phyloP scores from a whole-genome alignment of 257 asterid species.

The Jasminum sambac region DNA sequence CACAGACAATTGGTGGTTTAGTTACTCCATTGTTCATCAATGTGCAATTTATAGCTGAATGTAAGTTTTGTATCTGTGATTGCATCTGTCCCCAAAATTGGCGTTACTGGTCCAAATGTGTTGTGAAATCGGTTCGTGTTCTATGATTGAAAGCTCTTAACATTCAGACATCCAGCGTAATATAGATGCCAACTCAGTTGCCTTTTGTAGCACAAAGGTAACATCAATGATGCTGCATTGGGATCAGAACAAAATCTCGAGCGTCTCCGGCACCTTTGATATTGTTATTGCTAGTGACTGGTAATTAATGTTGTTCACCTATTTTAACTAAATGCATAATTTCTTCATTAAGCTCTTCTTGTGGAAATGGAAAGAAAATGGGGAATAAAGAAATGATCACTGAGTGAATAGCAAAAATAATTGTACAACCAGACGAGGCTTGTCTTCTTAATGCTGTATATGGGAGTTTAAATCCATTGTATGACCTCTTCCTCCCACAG shows the following conservation, averaged over 20 bases:
- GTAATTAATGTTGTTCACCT: no score
- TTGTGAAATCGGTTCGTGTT: slow-evolving; percentile 19
- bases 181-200: slow-evolving; percentile 55
- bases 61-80: background rate
- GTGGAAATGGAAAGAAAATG: slow-evolving; percentile 7
- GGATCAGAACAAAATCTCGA: slow-evolving; percentile 47
- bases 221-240: slow-evolving; percentile 79
- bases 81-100: background rate
- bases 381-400: slow-evolving; percentile 5
- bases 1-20: background rate
- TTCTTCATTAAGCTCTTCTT: background rate
- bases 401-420: background rate
- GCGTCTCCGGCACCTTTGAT: slow-evolving; percentile 54
- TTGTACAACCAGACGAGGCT: background rate
- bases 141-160: slow-evolving; percentile 42
- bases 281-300: slow-evolving; percentile 90
- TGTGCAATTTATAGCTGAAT: background rate
- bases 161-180: slow-evolving; percentile 73
- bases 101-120: background rate
- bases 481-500: slow-evolving; percentile 3
- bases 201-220: slow-evolving; percentile 65
- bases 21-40: background rate
- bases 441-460: background rate
- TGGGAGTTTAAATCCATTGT: slow-evolving; percentile 11
- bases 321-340: slow-evolving; percentile 20